These are phyloP conservation scores for Thermoascus crustaceus DNA, from an alignment of 2,329 filamentous ascomycete genomes.

Conservation along the genomic window DNA sequence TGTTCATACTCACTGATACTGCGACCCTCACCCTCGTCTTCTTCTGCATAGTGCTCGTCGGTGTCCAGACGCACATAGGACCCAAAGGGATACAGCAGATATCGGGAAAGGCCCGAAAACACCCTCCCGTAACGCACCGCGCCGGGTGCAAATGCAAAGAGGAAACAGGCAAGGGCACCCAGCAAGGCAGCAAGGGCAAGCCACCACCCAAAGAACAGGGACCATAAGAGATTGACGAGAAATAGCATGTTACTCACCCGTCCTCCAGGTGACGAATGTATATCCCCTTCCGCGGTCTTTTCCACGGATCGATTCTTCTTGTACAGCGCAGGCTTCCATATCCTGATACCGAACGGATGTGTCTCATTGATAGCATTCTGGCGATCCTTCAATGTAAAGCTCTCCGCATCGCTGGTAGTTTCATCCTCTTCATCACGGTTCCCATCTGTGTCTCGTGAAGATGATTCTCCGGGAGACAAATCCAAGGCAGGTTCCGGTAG, in stretches of 20 bases:
- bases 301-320: constrained; percentile 96
- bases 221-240: constrained; percentile 86
- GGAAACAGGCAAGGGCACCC: constrained; percentile 68
- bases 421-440: constrained; percentile 21
- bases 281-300: constrained; percentile 91
- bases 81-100: constrained; percentile 92
- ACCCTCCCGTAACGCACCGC: constrained; percentile 78
- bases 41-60: constrained; percentile 87
- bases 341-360: constrained; percentile 94
- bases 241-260: constrained; percentile 77
- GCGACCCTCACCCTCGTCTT: constrained; percentile 89
- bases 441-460: constrained; percentile 14
- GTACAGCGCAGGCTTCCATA: constrained; percentile 98
- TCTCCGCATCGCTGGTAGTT: constrained; percentile 77
- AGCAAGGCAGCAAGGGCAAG: constrained; percentile 66
- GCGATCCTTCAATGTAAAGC: constrained; percentile 93
- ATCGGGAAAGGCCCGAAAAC: constrained; percentile 73
- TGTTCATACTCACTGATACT: constrained; percentile 98
- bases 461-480: constrained; percentile 12
- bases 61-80: constrained; percentile 90
- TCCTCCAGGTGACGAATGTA: constrained; percentile 87
- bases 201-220: constrained; percentile 92
- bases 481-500: constrained; percentile 23
- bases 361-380: constrained; percentile 98
- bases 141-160: constrained; percentile 70